phyloP scores from a whole-genome alignment of 1,139 yeast genomes.

The Hemisphaericaspora xylofermentans region DNA sequence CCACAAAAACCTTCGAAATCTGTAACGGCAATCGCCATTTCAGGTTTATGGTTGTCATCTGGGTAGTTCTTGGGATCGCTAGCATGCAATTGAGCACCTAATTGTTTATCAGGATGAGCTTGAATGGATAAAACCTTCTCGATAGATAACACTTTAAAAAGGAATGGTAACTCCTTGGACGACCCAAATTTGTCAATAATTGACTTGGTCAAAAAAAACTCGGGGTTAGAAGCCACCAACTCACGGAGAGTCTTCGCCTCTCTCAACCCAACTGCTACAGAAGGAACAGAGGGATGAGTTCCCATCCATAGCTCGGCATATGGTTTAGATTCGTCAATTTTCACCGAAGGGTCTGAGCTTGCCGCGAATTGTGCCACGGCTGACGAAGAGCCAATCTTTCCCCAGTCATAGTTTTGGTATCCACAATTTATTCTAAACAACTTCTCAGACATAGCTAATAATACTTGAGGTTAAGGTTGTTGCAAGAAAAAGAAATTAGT shows the following conservation, averaged over 20 bases:
- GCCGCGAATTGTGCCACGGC: conserved; percentile 89
- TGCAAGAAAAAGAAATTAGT: not conserved
- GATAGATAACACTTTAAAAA: conserved; percentile 91
- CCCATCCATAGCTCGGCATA: conserved; percentile 99
- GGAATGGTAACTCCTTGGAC: conserved; percentile 75
- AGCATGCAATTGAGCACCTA: conserved; percentile 74
- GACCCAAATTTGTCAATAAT: conserved; percentile 69
- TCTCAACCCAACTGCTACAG: conserved; percentile 48
- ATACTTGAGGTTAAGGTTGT: not conserved
- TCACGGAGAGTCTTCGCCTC: conserved; percentile 62
- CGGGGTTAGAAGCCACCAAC: conserved; percentile 61
- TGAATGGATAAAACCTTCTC: conserved; percentile 91
- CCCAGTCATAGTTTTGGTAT: conserved; percentile 79
- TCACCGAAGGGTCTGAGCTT: conserved; percentile 56
- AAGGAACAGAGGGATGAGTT: conserved; percentile 90
- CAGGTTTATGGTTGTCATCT: conserved; percentile 98
- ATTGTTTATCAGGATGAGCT: conserved; percentile 93
- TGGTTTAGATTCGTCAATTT: conserved; percentile 70
- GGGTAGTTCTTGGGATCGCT: conserved; percentile 93
- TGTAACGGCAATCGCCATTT: conserved; percentile 97
- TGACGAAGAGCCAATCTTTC: conserved; percentile 78
- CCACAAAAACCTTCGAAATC: conserved; percentile 98
- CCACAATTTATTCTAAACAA: conserved; percentile 54
- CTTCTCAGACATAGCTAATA: conserved; percentile 12
- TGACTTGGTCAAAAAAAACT: conserved; percentile 51